phyloP scores from a whole-genome alignment of 768 basidiomycete genomes.

The Boletus rufocinnamomeus region DNA sequence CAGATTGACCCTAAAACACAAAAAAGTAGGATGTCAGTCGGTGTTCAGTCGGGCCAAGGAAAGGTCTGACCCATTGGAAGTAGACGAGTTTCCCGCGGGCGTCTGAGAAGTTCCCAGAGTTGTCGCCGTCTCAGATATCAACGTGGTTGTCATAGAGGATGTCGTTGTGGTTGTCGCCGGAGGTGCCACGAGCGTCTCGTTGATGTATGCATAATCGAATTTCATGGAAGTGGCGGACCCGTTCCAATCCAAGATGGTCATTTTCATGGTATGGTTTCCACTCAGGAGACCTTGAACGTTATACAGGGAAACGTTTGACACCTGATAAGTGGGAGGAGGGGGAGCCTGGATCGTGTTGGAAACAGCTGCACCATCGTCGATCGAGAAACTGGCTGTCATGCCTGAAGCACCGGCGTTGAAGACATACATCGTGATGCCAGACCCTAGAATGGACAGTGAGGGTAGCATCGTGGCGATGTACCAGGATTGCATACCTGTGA shows the following conservation, averaged over 20 bases:
- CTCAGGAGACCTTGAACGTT: conserved; percentile 18
- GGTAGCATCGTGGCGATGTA: not conserved
- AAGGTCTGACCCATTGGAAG: conserved; percentile 11
- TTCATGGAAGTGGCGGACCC: conserved; percentile 23
- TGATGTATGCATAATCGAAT: conserved; percentile 30
- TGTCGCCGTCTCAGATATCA: not conserved
- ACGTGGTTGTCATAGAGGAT: not conserved
- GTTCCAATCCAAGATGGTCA: conserved; percentile 27
- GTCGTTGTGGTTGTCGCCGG: conserved; percentile 4
- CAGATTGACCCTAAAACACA: conserved; percentile 11
- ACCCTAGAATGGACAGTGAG: conserved; percentile 16
- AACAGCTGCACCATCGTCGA: conserved; percentile 15
- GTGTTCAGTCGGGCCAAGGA: not conserved
- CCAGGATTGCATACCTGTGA: conserved; percentile 13
- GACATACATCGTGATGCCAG: conserved; percentile 32
- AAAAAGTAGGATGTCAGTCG: conserved; percentile 1
- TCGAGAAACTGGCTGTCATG: conserved; percentile 25
- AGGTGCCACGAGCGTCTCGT: conserved; percentile 22
- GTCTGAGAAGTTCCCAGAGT: no score
- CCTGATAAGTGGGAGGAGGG: conserved; percentile 17
- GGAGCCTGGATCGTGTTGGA: conserved; percentile 9
- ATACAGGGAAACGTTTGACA: conserved; percentile 25
- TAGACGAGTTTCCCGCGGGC: not conserved
- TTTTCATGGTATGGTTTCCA: conserved; percentile 21
- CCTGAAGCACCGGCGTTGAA: conserved; percentile 23